Conservation (phyloP, 2,329 filamentous ascomycete species). For the Penicillium oxalicum region DNA sequence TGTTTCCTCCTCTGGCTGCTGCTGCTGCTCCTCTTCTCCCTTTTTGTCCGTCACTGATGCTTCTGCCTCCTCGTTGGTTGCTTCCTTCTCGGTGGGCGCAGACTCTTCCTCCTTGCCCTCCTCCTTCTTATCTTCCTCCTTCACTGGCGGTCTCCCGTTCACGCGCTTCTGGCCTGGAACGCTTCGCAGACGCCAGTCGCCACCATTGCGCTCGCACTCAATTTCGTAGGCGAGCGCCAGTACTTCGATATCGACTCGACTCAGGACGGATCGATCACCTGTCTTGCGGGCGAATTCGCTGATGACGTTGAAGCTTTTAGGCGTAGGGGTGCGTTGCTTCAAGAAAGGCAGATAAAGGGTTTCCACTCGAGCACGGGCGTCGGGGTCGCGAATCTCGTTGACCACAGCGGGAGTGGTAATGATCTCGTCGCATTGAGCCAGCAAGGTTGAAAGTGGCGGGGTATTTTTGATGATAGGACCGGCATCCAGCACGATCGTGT, state of each 20-base stretch:
- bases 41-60: slow-evolving; percentile 10
- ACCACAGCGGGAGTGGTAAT: slow-evolving; percentile 82
- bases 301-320: slow-evolving; percentile 72
- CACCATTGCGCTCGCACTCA: slow-evolving; percentile 86
- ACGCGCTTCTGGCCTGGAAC: slow-evolving; percentile 71
- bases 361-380: slow-evolving; percentile 73
- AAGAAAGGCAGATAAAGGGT: slow-evolving; percentile 82
- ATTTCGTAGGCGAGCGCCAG: slow-evolving; percentile 88
- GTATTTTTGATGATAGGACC: slow-evolving; percentile 93
- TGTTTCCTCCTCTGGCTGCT: slow-evolving; percentile 19
- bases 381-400: slow-evolving; percentile 77
- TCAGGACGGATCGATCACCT: slow-evolving; percentile 82
- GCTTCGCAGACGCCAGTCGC: slow-evolving; percentile 76
- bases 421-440: slow-evolving; percentile 68
- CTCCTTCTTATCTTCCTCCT: slow-evolving; percentile 22
- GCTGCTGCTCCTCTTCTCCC: background rate
- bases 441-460: slow-evolving; percentile 73
- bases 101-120: slow-evolving; percentile 21
- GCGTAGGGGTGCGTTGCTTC: slow-evolving; percentile 65
- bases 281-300: slow-evolving; percentile 82
- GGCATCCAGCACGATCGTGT: slow-evolving; percentile 82
- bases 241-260: slow-evolving; percentile 80
- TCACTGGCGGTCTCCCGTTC: slow-evolving; percentile 61
- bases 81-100: slow-evolving; percentile 5
- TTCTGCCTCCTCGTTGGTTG: slow-evolving; percentile 14